Evolutionary conservation across 805 yeast species (phyloP), one percentile per base, ranked within the genome.

Genomic region (Wickerhamiella brachini): DNA sequence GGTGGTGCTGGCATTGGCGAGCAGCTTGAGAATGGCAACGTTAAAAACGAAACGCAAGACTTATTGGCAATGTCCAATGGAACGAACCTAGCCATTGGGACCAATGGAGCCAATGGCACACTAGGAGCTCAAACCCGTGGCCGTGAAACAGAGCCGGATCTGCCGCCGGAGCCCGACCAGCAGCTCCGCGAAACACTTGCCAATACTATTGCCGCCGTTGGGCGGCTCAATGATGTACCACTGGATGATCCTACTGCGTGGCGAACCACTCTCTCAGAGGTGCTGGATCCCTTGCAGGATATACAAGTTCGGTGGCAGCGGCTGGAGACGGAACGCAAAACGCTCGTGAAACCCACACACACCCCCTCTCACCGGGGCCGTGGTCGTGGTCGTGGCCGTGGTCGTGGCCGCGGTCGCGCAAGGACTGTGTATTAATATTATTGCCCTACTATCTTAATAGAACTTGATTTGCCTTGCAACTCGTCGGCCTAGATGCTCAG

Each of bases 321-420:
- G 18, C 49, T 57, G 2, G 60, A 57, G 34, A 9, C 49, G 7
- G 57, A 51, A 31, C 47, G 51, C 21, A 44, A 52, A 2, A n/a
- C 50, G 4, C 49, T 51, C 10, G 39, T 29, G 7, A 45, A 45
- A 52, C 51, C 24, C 42, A 51, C 39, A 47, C 54, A 22, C 49
- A 47, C 44, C 47, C 37, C 49, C 21, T 38, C 26, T 37, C 45
- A 18, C 9, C 39, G 57, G 0, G 57, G 59, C 7, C 37, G 59
- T 2, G 56, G 58, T 12, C 44, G 56, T 8, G 59, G 57, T 5
- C 48, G 59, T 1, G 60, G 60, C 29, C 20, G 59, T 10, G 60
- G 60, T 22, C 43, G 60, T 5, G 60, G 60, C 22, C 49, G 60
- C 1, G 57, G 57, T 24, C 45, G 57, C 9, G 56, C 56, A 37